Evolutionary conservation across 225 moss, liverwort and hornwort species (phyloP).

Genomic region (Climacium dendroides): DNA sequence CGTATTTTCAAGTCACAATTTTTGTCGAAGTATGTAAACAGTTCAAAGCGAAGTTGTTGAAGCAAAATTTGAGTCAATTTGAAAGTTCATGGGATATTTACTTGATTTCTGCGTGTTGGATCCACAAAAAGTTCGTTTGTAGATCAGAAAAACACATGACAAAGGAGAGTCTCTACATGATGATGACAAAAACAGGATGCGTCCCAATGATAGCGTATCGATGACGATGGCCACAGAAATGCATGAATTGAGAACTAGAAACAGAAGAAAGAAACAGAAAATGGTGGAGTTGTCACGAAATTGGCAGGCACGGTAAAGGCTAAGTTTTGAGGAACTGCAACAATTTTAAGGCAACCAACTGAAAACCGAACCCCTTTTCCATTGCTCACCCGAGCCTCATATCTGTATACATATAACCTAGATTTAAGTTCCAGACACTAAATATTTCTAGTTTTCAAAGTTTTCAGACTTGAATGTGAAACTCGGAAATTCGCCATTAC

Average conservation of each 20-base stretch:
- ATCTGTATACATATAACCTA: neutral
- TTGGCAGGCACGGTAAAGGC: neutral
- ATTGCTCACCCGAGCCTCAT: neutral
- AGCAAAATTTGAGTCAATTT: neutral
- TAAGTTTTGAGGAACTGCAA: neutral
- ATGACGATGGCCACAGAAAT: neutral
- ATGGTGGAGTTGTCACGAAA: neutral
- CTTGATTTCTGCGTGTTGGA: neutral
- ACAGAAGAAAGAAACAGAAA: neutral
- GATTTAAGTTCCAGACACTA: neutral
- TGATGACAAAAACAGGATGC: neutral
- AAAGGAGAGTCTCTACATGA: neutral
- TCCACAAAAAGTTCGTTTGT: neutral
- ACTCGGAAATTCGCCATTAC: neutral
- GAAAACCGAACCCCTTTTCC: neutral
- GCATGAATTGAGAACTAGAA: neutral
- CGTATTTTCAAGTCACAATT: no score
- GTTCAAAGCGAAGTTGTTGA: neutral
- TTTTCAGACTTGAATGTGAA: neutral
- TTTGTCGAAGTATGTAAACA: no score
- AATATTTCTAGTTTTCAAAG: neutral
- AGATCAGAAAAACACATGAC: neutral
- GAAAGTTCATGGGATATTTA: neutral
- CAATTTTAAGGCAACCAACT: neutral
- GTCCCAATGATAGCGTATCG: neutral